Conservation (phyloP, 2,329 filamentous ascomycete genomes). For the Teratosphaeria zuluensis region DNA sequence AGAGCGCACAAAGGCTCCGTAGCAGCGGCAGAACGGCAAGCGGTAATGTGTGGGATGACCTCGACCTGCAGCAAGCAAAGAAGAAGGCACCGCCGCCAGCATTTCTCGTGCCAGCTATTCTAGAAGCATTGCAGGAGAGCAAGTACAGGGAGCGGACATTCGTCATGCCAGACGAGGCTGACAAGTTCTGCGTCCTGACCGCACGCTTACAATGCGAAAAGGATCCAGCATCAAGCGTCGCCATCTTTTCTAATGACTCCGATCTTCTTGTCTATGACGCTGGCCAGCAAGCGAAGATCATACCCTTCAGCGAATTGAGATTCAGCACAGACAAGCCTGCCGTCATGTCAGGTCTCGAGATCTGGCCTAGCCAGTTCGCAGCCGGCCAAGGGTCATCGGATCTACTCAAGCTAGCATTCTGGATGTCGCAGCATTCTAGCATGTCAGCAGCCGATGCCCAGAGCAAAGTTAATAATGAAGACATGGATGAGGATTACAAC, state of each 20-base stretch:
- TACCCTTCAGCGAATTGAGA: conserved; percentile 46
- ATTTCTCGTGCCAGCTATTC: conserved; percentile 68
- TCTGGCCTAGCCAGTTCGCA: conserved; percentile 36
- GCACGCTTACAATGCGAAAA: conserved; percentile 43
- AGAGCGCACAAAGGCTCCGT: background rate
- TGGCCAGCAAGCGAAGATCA: conserved; percentile 50
- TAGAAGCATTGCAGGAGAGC: conserved; percentile 55
- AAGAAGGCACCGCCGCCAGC: conserved; percentile 44
- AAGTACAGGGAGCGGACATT: conserved; percentile 34
- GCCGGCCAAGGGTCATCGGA: conserved; percentile 33
- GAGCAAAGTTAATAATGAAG: background rate
- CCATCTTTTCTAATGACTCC: conserved; percentile 74
- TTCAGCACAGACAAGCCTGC: background rate
- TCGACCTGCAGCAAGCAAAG: conserved; percentile 5
- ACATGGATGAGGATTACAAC: background rate
- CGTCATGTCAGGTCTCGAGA: conserved; percentile 20
- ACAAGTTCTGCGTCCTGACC: conserved; percentile 64
- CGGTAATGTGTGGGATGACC: conserved; percentile 14
- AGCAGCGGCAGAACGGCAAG: background rate
- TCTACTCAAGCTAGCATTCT: conserved; percentile 32
- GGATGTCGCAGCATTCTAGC: conserved; percentile 26
- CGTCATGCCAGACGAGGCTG: conserved; percentile 76
- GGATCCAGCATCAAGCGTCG: conserved; percentile 13
- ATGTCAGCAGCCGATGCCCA: conserved; percentile 7
- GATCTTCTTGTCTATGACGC: conserved; percentile 72